phyloP scores from a whole-genome alignment of 352 stramenopile species.

The Globisporangium echinulatum region DNA sequence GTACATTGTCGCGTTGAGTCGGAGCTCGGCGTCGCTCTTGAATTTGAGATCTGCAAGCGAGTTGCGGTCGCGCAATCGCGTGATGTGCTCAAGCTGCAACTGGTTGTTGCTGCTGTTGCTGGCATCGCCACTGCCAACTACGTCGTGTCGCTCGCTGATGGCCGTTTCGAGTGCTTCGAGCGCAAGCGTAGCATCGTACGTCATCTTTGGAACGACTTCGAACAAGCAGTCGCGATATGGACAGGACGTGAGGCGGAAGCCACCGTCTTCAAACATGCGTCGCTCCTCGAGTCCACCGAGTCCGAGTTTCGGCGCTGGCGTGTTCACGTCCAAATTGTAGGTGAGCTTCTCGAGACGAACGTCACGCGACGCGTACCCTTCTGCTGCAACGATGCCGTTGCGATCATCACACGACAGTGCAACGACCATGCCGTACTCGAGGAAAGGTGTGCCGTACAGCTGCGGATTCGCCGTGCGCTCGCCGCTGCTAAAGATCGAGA shows the following conservation, averaged over 20 bases:
- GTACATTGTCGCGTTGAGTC: constrained; percentile 70
- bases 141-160: constrained; percentile 1
- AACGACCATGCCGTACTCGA: constrained; percentile 69
- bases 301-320: constrained; percentile 29
- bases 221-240: constrained; percentile 67
- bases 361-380: constrained; percentile 50
- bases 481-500: constrained; percentile 21
- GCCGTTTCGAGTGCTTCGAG: constrained; percentile 20
- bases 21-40: constrained; percentile 57
- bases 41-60: constrained; percentile 48
- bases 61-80: constrained; percentile 16
- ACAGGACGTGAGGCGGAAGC: constrained; percentile 35
- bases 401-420: constrained; percentile 56
- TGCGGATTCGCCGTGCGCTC: constrained; percentile 20
- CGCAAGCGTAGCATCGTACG: constrained; percentile 51
- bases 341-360: constrained; percentile 53
- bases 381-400: constrained; percentile 38
- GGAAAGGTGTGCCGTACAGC: constrained; percentile 32
- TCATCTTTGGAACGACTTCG: constrained; percentile 70
- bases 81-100: background rate
- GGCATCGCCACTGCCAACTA: background rate
- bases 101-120: background rate
- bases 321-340: constrained; percentile 16
- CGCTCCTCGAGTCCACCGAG: constrained; percentile 38
- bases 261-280: constrained; percentile 26